Base-by-base conservation (phyloP, 2,329 filamentous ascomycete genomes). In the Cordyceps pruinosa region DNA sequence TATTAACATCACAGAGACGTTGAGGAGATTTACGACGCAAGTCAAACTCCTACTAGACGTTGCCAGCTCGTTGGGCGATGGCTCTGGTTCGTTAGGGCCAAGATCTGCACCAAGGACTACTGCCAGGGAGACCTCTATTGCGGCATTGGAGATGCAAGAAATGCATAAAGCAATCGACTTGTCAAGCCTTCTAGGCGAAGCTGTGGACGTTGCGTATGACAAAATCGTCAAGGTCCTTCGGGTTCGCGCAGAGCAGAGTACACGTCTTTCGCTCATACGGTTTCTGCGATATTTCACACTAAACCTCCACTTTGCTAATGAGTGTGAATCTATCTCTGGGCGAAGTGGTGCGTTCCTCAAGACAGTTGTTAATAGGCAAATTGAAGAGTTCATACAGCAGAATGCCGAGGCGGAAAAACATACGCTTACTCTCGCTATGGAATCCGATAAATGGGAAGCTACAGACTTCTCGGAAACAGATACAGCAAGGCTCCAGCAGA, bases 41-140 rank as follows among this genome's bases (percentile, higher is more conserved):
- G 88, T 94, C 56, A 99, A 97, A 70, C 86, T 97, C 9, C 73
- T 99, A 7, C 75, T 94, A 59, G 89, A 94, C 59, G 80, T 93
- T 72, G 84, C 85, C 12, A 91, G 87, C 65, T 76, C 94, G 10
- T 78, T 93, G 13, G 4, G 15, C 15, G 34, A 37, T n/a, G 34
- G 13, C 34, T 37, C 34, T n/a, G 34, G 17, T 37, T 37, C 10
- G 5, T 37, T 7, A 17, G 15, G 4, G 3, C 8, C 34, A 37
- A n/a, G 15, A n/a, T n/a, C n/a, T n/a, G n/a, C n/a, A n/a, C n/a
- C n/a, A n/a, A n/a, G n/a, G n/a, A n/a, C n/a, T n/a, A n/a, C n/a
- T n/a, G n/a, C n/a, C n/a, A n/a, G n/a, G n/a, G 1, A 7, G 7
- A 2, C 21, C 10, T 42, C 21, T 4, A 15, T 42, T 25, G 21